These are phyloP conservation scores for Apodospora peruviana DNA, from an alignment of 495 filamentous ascomycete species.

Conservation along the genomic window DNA sequence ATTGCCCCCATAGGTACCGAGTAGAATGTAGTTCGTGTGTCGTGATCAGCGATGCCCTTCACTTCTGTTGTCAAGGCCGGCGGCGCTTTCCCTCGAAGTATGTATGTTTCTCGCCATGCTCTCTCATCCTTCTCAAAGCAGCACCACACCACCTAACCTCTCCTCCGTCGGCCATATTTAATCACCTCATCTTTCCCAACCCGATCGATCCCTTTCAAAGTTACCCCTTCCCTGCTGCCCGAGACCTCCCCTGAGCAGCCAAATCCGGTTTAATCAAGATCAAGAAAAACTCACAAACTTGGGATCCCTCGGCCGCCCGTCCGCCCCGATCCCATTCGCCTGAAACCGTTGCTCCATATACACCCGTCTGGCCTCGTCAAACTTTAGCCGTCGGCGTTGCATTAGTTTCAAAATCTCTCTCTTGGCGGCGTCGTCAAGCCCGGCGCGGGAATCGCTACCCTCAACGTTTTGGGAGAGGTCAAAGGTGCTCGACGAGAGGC, in stretches of 20 bases:
- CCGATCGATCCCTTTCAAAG: background rate
- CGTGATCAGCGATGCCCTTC: no score
- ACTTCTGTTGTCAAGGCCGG: no score
- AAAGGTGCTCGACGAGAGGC: conserved; percentile 75
- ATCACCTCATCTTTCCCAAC: no score
- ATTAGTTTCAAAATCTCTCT: conserved; percentile 79
- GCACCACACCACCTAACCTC: no score
- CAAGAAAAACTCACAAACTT: conserved; percentile 95
- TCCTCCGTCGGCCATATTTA: no score
- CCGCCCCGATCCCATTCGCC: conserved; percentile 79
- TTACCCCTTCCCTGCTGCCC: background rate
- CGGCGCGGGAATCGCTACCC: conserved; percentile 66
- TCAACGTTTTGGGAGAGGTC: conserved; percentile 74
- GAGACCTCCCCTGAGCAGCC: background rate
- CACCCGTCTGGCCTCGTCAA: conserved; percentile 85
- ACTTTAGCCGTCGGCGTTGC: conserved; percentile 66
- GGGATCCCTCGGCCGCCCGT: conserved; percentile 84
- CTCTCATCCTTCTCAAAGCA: no score
- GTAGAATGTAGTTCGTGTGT: no score
- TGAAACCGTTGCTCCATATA: conserved; percentile 79
- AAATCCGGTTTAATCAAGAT: no score
- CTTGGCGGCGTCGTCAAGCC: conserved; percentile 76
- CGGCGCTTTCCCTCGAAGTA: no score
- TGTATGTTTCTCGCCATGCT: no score
- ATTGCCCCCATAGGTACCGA: no score